phyloP scores from a whole-genome alignment of 495 filamentous ascomycete genomes.

The Penicillium bovifimosum region DNA sequence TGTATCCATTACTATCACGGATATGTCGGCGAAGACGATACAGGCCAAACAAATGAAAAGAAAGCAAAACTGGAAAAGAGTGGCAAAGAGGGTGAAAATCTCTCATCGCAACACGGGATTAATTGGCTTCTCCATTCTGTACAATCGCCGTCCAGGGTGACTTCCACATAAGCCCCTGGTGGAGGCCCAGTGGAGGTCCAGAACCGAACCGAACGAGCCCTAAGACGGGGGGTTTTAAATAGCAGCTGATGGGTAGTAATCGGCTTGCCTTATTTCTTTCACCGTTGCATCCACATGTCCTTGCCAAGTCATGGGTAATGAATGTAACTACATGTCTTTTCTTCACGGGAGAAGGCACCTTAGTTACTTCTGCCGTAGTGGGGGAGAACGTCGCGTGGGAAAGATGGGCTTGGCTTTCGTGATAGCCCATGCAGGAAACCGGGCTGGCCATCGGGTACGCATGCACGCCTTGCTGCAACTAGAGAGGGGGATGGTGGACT shows the following conservation, averaged over 20 bases:
- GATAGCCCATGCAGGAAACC: background rate
- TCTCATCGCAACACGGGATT: background rate
- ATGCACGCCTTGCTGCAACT: slow-evolving; percentile 16
- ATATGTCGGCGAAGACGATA: background rate
- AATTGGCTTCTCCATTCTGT: background rate
- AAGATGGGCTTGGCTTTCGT: no score
- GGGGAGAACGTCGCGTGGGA: no score
- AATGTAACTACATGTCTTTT: no score
- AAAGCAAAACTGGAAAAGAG: background rate
- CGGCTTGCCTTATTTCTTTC: background rate
- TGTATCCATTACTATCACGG: no score
- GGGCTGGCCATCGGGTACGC: slow-evolving; percentile 21
- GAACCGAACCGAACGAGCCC: background rate
- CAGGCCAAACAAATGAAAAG: no score
- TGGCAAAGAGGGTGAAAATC: background rate
- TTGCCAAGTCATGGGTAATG: background rate
- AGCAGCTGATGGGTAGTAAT: background rate
- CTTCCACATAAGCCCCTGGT: background rate
- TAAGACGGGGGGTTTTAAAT: background rate
- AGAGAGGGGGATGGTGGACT: background rate
- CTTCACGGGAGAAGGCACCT: background rate
- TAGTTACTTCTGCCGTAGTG: no score
- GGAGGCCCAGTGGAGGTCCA: background rate
- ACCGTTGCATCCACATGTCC: background rate
- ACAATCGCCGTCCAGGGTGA: slow-evolving; percentile 1